These are phyloP conservation scores for Cenchrus fungigraminus DNA, from an alignment of 176 grass and related monocot genomes.

Conservation along the genomic window DNA sequence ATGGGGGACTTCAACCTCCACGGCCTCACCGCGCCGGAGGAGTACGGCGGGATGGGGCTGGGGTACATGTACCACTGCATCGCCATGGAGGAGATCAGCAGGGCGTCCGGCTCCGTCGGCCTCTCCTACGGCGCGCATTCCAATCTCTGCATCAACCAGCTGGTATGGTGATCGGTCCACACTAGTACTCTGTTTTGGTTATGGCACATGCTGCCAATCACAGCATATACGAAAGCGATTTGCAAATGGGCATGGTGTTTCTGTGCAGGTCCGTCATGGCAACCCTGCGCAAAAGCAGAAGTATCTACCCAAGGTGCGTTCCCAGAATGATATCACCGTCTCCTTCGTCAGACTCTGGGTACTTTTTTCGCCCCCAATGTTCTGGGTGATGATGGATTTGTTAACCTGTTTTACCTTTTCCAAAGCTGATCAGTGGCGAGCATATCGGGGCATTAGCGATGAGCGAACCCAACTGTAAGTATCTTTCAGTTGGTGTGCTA, in stretches of 20 bases:
- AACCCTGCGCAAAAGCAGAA: conserved; percentile 73
- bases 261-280: conserved; percentile 78
- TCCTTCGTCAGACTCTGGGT: not conserved
- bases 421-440: conserved; percentile 93
- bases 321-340: not conserved
- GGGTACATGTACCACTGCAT: conserved; percentile 98
- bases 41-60: conserved; percentile 88
- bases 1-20: conserved; percentile 98
- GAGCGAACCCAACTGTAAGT: conserved; percentile 95
- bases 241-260: not conserved
- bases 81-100: conserved; percentile 95
- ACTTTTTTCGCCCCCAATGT: not conserved
- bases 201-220: not conserved
- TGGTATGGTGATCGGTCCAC: conserved; percentile 34
- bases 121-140: conserved; percentile 94
- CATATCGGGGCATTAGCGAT: conserved; percentile 92
- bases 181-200: not conserved
- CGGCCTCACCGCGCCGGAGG: conserved; percentile 85
- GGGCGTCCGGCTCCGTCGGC: conserved; percentile 93
- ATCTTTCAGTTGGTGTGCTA: not conserved
- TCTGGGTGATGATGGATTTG: conserved; percentile 8
- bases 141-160: conserved; percentile 95
- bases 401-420: conserved; percentile 37
- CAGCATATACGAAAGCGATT: not conserved
- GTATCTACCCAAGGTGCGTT: conserved; percentile 77